Percentiles rank a stretch among this genome's conserved stretches.
These are phyloP conservation scores for Penicillium malachiteum DNA, from an alignment of 495 filamentous ascomycete species.

Conservation along the genomic window DNA sequence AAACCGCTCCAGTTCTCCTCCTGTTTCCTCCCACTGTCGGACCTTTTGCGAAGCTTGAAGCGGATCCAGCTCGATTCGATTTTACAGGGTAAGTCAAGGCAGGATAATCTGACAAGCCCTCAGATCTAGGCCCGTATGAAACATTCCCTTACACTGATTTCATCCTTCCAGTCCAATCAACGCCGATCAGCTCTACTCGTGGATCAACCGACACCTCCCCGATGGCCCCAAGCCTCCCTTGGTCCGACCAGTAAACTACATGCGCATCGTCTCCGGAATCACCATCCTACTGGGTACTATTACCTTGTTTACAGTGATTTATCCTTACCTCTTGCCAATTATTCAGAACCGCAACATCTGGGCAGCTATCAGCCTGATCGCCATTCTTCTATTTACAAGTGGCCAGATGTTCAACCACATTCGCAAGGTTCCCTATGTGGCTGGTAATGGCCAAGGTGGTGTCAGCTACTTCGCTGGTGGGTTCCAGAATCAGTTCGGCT, in stretches of 20 bases:
- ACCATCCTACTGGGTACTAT: slow-evolving; percentile 65
- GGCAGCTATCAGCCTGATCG: slow-evolving; percentile 86
- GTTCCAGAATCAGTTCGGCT: slow-evolving; percentile 91
- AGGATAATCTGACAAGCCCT: background rate
- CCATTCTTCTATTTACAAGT: slow-evolving; percentile 89
- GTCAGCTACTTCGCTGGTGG: slow-evolving; percentile 90
- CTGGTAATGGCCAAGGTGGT: slow-evolving; percentile 79
- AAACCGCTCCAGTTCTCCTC: slow-evolving; percentile 89
- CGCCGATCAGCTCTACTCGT: slow-evolving; percentile 75
- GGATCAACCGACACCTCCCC: slow-evolving; percentile 76
- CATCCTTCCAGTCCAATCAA: slow-evolving; percentile 57
- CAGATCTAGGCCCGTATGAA: background rate
- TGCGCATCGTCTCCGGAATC: slow-evolving; percentile 65
- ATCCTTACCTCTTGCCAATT: slow-evolving; percentile 79
- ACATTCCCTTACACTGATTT: background rate
- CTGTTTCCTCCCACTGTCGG: slow-evolving; percentile 86
- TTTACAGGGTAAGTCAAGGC: slow-evolving; percentile 71
- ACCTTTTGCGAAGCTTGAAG: slow-evolving; percentile 70
- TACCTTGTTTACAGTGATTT: slow-evolving; percentile 70
- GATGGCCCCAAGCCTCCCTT: slow-evolving; percentile 71
- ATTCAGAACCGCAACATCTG: slow-evolving; percentile 90
- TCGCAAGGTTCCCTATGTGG: slow-evolving; percentile 92
- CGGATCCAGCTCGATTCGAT: slow-evolving; percentile 76
- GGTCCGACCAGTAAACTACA: slow-evolving; percentile 82
- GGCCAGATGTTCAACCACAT: slow-evolving; percentile 99